A percentile compares a stretch with the other conserved stretches of the same genome.
These are phyloP conservation scores for Alisma plantagoaquatica DNA, from an alignment of 106 monocot genomes.

Conservation along the genomic window DNA sequence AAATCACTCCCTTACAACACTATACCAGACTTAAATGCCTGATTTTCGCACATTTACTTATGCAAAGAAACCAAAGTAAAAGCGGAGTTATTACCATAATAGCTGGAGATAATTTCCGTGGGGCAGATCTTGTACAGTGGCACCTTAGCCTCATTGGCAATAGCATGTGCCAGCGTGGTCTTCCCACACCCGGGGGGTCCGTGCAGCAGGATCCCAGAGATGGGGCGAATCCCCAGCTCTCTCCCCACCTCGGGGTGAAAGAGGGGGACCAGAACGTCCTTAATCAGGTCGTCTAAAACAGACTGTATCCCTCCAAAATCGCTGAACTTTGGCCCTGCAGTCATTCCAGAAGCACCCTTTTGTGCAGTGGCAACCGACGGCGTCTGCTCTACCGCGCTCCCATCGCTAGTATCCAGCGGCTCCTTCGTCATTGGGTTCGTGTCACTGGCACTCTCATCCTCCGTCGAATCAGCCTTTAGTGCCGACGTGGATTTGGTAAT, in stretches of 20 bases:
- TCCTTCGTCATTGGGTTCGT: slow-evolving; percentile 14
- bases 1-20: no score
- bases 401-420: not conserved
- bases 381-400: slow-evolving; percentile 1
- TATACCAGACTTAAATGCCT: no score
- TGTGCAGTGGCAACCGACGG: not conserved
- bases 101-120: slow-evolving; percentile 68
- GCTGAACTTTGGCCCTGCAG: slow-evolving; percentile 43
- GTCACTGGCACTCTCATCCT: slow-evolving; percentile 45
- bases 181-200: slow-evolving; percentile 97
- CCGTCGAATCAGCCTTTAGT: slow-evolving; percentile 30
- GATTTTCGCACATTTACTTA: no score
- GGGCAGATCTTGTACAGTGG: slow-evolving; percentile 85
- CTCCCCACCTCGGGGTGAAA: slow-evolving; percentile 56
- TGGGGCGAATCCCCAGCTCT: slow-evolving; percentile 56
- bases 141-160: slow-evolving; percentile 87
- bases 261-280: slow-evolving; percentile 79
- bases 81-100: slow-evolving; percentile 86
- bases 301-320: slow-evolving; percentile 77
- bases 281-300: slow-evolving; percentile 66
- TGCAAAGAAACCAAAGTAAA: no score
- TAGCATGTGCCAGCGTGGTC: slow-evolving; percentile 85
- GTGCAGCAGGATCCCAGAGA: slow-evolving; percentile 66
- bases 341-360: slow-evolving; percentile 4
- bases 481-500: slow-evolving; percentile 9